These are phyloP conservation scores for Excoecaria cochinchinensis DNA, from an alignment of 345 rosid genomes.

Conservation along the genomic window DNA sequence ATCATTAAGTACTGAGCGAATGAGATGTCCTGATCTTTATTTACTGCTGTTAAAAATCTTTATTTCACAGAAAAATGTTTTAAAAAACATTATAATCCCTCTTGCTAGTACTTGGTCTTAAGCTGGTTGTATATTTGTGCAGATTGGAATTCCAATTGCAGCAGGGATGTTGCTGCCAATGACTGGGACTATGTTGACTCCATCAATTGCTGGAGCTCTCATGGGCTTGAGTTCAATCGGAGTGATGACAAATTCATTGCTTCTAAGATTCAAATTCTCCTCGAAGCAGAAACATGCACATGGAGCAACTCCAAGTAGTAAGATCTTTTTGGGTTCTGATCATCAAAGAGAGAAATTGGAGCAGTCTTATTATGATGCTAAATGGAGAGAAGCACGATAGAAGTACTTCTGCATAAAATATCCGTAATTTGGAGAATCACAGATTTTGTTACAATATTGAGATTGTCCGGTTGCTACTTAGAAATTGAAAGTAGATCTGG, in stretches of 20 bases:
- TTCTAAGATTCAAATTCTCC: constrained; percentile 63
- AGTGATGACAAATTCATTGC: constrained; percentile 86
- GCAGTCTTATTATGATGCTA: constrained; percentile 21
- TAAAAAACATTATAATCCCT: not conserved
- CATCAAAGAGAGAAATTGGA: constrained; percentile 25
- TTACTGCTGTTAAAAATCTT: no score
- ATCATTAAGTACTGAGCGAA: not conserved
- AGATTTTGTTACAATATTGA: not conserved
- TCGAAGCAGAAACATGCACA: constrained; percentile 34
- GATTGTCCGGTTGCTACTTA: not conserved
- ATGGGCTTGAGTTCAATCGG: constrained; percentile 96
- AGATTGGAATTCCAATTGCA: constrained; percentile 93
- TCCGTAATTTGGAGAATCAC: not conserved
- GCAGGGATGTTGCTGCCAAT: constrained; percentile 84
- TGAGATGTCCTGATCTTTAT: not conserved
- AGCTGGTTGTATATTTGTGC: not conserved
- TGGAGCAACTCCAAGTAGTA: constrained; percentile 12
- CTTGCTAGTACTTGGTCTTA: not conserved
- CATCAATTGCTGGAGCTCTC: constrained; percentile 93
- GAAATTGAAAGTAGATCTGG: not conserved
- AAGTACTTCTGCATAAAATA: not conserved
- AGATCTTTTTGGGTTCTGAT: constrained; percentile 13
- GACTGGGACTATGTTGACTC: constrained; percentile 85
- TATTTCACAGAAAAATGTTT: no score
- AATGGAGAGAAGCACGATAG: constrained; percentile 17